Evolutionary conservation across 495 filamentous ascomycete species (phyloP), one percentile per base, ranked within the genome.

Genomic region (Neurospora sp.): DNA sequence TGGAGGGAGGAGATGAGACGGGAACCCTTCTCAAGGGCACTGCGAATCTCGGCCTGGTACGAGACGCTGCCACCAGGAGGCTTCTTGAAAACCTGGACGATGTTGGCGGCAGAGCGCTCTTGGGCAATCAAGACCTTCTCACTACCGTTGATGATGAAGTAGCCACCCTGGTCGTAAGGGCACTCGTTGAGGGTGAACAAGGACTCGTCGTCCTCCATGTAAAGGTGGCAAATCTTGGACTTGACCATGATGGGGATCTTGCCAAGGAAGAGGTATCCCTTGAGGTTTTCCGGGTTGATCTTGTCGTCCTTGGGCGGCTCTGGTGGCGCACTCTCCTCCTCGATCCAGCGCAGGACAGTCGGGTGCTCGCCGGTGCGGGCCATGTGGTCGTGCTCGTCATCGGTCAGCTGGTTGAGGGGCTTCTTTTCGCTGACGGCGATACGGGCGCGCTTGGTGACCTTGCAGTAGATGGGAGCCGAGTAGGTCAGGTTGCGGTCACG

Each of bases 71-170:
- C 94, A 16, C 93, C 93, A 27, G 90, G 87, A 2, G 94, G 90
- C 85, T 99, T 99, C 83, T 96, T 94, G 88, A 98, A 99, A 22
- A 99, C 94, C 82, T 98, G 95, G 8, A 98, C 94, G 59, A 98
- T 98, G 77, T 98, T 99, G 77, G 94, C 96, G 20, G 96, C 96
- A 76, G 93, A 97, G 37, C 96, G 90, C 81, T 99, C 96, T 81
- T 99, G 96, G 1, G 96, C 96, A 73, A 99, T 98, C 73, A 99
- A 81, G 27, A 99, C 96, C 87, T 99, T 99, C 80, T 99, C 96
- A 80, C 93, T 96, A n/a, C 96, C 96, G 82, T 98, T 99, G 83
- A 99, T 98, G 73, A 99, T 91, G 81, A 99, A 99, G 76, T 99
- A 99, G 72, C 96, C 96, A 69, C 96, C 96, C 75, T 96, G 95